These are phyloP conservation scores for Teratosphaeria destructans DNA, from an alignment of 2,329 filamentous ascomycete genomes.

Conservation along the genomic window DNA sequence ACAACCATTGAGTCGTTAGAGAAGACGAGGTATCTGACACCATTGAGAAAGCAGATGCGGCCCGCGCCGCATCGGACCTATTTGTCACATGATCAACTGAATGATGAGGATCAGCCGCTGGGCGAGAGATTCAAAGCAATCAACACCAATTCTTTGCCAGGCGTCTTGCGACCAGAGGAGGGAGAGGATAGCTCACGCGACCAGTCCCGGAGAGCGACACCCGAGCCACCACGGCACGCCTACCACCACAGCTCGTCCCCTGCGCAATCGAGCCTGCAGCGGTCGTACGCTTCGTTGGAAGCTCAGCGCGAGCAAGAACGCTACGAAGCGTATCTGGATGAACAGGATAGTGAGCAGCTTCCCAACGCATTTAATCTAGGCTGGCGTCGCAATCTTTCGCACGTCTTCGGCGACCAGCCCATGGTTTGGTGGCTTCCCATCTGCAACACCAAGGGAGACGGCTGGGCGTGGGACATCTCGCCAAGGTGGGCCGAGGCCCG, in stretches of 20 bases:
- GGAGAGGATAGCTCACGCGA: slow-evolving; percentile 46
- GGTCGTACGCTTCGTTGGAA: slow-evolving; percentile 48
- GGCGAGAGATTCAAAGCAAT: slow-evolving; percentile 70
- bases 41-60: slow-evolving; percentile 61
- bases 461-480: slow-evolving; percentile 88
- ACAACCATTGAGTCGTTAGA: slow-evolving; percentile 96
- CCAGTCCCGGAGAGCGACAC: slow-evolving; percentile 17
- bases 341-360: slow-evolving; percentile 75
- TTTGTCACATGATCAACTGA: slow-evolving; percentile 17
- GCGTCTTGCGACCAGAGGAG: slow-evolving; percentile 71
- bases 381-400: slow-evolving; percentile 63
- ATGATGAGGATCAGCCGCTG: slow-evolving; percentile 24
- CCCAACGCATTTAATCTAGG: slow-evolving; percentile 92
- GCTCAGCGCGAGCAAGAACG: slow-evolving; percentile 53
- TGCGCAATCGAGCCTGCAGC: slow-evolving; percentile 33
- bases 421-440: slow-evolving; percentile 71
- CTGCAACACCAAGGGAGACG: slow-evolving; percentile 78
- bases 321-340: slow-evolving; percentile 75
- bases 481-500: slow-evolving; percentile 64
- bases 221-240: not conserved
- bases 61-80: slow-evolving; percentile 10
- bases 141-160: slow-evolving; percentile 70
- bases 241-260: slow-evolving; percentile 27
- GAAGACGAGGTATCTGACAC: slow-evolving; percentile 86
- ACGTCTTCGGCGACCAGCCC: slow-evolving; percentile 68